Percentiles rank a stretch among this genome's conserved stretches.
phyloP scores from a whole-genome alignment of 2,329 filamentous ascomycete species.

The Chrysoporthe austroafricana region DNA sequence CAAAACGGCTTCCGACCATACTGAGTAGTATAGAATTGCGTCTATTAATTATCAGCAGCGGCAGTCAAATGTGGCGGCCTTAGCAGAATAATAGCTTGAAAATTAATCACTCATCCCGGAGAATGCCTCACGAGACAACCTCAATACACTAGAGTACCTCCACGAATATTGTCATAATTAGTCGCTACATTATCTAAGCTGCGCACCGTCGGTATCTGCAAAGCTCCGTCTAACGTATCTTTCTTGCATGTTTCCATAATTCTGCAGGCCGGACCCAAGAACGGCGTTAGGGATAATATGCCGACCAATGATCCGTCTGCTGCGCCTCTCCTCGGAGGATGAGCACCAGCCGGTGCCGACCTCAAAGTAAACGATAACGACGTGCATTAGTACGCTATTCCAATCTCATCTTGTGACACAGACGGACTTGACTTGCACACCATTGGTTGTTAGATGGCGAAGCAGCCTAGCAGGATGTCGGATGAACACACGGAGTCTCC shows the following conservation, averaged over 20 bases:
- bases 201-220: neutral
- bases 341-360: constrained; percentile 1
- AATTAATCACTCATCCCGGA: too few relatives aligned
- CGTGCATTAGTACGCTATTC: neutral
- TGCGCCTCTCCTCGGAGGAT: neutral
- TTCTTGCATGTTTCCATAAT: neutral
- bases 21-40: too few relatives aligned
- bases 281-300: constrained; percentile 7
- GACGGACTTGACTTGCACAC: neutral
- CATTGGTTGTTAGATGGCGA: neutral
- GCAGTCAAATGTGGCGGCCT: too few relatives aligned
- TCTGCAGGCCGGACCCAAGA: neutral
- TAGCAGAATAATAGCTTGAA: too few relatives aligned
- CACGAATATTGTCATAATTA: neutral
- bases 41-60: too few relatives aligned
- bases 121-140: neutral
- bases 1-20: too few relatives aligned
- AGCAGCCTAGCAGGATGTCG: neutral
- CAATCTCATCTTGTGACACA: neutral
- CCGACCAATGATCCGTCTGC: neutral
- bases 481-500: neutral
- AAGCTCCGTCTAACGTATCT: neutral
- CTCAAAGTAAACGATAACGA: neutral
- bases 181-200: neutral
- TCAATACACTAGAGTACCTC: neutral